Percentiles rank a stretch among this genome's conserved stretches.
Conservation (phyloP, 129 eudicot species). For the Tagetes erecta region DNA sequence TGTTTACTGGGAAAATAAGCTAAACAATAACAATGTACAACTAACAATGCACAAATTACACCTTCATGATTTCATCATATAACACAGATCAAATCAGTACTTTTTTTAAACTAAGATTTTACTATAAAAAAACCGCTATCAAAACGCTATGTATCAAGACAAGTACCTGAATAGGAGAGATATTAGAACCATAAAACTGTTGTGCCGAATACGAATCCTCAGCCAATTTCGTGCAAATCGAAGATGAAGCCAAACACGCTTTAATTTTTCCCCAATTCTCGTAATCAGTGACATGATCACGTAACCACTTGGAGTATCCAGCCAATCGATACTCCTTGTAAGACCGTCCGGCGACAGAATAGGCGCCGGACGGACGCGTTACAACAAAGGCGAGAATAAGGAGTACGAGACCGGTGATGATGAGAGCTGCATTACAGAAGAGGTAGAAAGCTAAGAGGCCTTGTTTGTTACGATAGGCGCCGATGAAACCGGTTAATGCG, state of each 20-base stretch:
- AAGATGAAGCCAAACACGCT: constrained; percentile 66
- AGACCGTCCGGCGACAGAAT: constrained; percentile 41
- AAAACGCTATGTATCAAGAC: neutral
- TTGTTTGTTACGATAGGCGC: constrained; percentile 82
- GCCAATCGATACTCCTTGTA: constrained; percentile 44
- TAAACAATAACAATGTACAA: constrained; percentile 5
- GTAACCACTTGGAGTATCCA: constrained; percentile 85
- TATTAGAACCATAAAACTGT: constrained; percentile 64
- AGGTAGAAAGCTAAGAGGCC: constrained; percentile 78
- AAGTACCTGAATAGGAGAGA: constrained; percentile 78
- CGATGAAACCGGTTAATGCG: constrained; percentile 77
- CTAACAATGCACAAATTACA: neutral
- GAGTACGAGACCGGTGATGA: constrained; percentile 49
- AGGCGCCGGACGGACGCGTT: constrained; percentile 57
- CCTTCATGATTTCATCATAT: too few species aligned
- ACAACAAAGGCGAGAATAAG: constrained; percentile 72
- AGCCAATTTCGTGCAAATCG: constrained; percentile 59
- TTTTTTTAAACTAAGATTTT: too few species aligned
- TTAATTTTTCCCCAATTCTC: constrained; percentile 79
- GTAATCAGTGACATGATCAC: constrained; percentile 54
- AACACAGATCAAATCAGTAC: too few species aligned
- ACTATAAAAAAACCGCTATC: too few species aligned
- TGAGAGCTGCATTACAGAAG: constrained; percentile 74
- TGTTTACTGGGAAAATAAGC: neutral
- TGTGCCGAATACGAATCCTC: constrained; percentile 49